Conservation (phyloP, 2,329 filamentous ascomycete species). For the Talaromyces amestolkiae region DNA sequence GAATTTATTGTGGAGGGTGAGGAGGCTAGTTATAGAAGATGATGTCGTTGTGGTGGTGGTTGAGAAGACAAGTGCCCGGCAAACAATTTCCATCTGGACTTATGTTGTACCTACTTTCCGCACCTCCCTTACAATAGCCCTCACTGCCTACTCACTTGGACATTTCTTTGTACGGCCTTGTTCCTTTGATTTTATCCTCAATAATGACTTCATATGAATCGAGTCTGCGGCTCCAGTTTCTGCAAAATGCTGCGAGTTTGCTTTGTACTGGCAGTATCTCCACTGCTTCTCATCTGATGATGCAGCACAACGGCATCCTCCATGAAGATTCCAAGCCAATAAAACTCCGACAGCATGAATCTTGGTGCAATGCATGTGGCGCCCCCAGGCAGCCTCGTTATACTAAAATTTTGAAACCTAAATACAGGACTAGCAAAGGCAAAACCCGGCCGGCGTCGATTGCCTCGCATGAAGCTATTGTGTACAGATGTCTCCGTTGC, state of each 20-base stretch:
- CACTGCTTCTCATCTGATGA: slow-evolving; percentile 42
- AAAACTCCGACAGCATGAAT: slow-evolving; percentile 32
- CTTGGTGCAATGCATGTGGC: slow-evolving; percentile 43
- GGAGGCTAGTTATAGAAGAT: background rate
- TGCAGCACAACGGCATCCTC: slow-evolving; percentile 37
- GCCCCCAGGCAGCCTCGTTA: slow-evolving; percentile 32
- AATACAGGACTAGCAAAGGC: slow-evolving; percentile 20
- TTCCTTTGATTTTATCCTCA: background rate
- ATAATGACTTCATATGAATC: slow-evolving; percentile 25
- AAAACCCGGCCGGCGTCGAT: slow-evolving; percentile 18
- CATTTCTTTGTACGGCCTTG: background rate
- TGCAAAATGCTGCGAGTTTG: slow-evolving; percentile 37
- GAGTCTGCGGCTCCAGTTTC: slow-evolving; percentile 33
- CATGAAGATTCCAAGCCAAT: slow-evolving; percentile 35
- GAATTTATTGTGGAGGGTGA: background rate
- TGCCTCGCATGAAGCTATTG: slow-evolving; percentile 26
- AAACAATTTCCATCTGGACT: slow-evolving; percentile 1
- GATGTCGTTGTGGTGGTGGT: background rate
- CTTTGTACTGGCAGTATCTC: slow-evolving; percentile 36
- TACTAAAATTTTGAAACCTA: slow-evolving; percentile 31
- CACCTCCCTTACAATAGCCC: background rate
- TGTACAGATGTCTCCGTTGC: slow-evolving; percentile 41
- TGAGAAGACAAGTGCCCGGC: background rate
- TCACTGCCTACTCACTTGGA: background rate
- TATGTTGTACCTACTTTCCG: background rate